Evolutionary conservation across 768 basidiomycete genomes (phyloP), one percentile per base, ranked within the genome.

Genomic region (Hypholoma sublateritium): DNA sequence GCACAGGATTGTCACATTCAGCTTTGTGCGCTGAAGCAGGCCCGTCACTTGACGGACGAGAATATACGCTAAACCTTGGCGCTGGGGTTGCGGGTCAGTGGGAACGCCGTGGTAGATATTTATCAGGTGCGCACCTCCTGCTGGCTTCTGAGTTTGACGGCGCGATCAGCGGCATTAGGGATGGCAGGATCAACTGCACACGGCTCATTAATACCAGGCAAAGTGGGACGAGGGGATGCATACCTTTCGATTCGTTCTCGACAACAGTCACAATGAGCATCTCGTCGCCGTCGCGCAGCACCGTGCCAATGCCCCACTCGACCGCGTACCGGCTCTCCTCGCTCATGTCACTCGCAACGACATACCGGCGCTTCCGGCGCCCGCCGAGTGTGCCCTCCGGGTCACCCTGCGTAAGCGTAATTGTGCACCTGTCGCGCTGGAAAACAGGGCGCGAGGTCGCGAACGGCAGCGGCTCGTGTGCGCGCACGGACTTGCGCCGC

Each of bases 301-400:
- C 96, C 0, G 96, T 98, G 2, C 95, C 96, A 53, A 98, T 95
- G 9, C 91, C 93, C 97, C 96, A 99, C 70, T 98, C 95, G 5
- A 98, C 85, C 0, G 97, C 97, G 70, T 95, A 99, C 34, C 89
- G 80, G 71, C 87, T 89, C 74, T 99, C 96, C 62, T 97, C 93
- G 58, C 91, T 93, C 64, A 98, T 69, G 80, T 99, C 97, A 67
- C 94, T 97, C 5, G 95, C 91, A 19, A 98, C 88, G 11, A 97
- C 78, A 71, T 98, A 99, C 58, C 83, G 80, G 61, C 83, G 78
- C 60, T 82, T 79, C 67, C 83, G 82, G 6, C 84, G 77, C 17
- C 71, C 76, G 43, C 77, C 77, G 43, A 81, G 74, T 55, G 82
- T 82, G 0, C 74, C 76, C 0, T 70, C 82, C 1, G 94, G 93